Conservation (phyloP, 73 alveolate genomes). For the Tetrahymena elliotti region DNA sequence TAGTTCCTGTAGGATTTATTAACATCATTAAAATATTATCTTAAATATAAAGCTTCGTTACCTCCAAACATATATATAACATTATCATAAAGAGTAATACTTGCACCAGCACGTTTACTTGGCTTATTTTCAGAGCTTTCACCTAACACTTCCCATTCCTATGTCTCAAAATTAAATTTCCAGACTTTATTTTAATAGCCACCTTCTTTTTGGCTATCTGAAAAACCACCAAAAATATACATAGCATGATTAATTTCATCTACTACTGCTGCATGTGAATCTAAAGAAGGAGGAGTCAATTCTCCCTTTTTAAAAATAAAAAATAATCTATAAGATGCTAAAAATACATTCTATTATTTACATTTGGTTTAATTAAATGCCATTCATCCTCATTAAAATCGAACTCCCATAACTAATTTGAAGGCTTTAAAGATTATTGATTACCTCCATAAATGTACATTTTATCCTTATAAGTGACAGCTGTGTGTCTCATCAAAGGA, state of each 20-base stretch:
- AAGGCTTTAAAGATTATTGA: slow-evolving; percentile 28
- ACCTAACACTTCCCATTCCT: slow-evolving; percentile 10
- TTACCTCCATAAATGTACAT: slow-evolving; percentile 81
- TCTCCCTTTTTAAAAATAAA: neutral
- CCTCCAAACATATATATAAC: neutral
- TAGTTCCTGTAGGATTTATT: neutral
- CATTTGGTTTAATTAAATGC: neutral
- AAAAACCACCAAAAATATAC: slow-evolving; percentile 49
- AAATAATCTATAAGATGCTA: neutral
- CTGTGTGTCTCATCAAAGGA: slow-evolving; percentile 90
- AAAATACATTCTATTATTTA: neutral
- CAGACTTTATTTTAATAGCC: slow-evolving; percentile 23
- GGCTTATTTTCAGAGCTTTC: neutral
- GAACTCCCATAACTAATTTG: slow-evolving; percentile 3
- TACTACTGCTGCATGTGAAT: neutral
- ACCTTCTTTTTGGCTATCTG: slow-evolving; percentile 29
- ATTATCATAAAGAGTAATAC: neutral
- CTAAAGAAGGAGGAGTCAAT: neutral
- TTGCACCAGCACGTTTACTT: neutral
- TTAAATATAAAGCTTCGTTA: neutral
- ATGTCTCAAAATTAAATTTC: slow-evolving; percentile 29
- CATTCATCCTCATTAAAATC: slow-evolving; percentile 13
- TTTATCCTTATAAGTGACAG: slow-evolving; percentile 46
- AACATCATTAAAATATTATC: neutral
- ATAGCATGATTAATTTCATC: neutral